Conservation (phyloP, 208 protist genomes). For the Strigomonas culicis region DNA sequence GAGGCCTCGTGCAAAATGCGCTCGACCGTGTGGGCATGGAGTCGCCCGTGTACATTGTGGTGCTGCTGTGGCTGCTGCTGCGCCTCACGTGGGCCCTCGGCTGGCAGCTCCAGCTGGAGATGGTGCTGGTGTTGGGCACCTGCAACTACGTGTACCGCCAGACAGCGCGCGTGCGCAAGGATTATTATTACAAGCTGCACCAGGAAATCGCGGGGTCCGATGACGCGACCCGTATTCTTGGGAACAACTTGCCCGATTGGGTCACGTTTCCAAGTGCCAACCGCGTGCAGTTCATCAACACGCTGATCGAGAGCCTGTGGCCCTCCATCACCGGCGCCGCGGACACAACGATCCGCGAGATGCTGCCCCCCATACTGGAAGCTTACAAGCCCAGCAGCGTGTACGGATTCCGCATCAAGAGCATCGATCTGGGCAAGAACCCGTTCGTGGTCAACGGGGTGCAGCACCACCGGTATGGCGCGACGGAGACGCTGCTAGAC, state of each 20-base stretch:
- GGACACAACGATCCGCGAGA: slow-evolving; percentile 31
- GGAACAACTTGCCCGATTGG: slow-evolving; percentile 65
- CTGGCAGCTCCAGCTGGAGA: slow-evolving; percentile 53
- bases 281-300: slow-evolving; percentile 69
- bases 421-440: slow-evolving; percentile 38
- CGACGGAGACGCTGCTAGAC: slow-evolving; percentile 56
- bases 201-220: slow-evolving; percentile 29
- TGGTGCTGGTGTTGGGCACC: slow-evolving; percentile 37
- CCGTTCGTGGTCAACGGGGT: slow-evolving; percentile 60
- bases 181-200: slow-evolving; percentile 35
- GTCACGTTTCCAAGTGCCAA: slow-evolving; percentile 59
- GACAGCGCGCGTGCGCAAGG: slow-evolving; percentile 18
- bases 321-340: slow-evolving; percentile 48
- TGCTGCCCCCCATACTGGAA: slow-evolving; percentile 45
- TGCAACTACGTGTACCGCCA: slow-evolving; percentile 41
- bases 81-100: slow-evolving; percentile 51
- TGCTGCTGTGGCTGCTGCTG: slow-evolving; percentile 36
- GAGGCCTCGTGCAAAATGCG: slow-evolving; percentile 15
- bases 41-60: slow-evolving; percentile 22
- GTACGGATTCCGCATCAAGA: slow-evolving; percentile 41
- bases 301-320: slow-evolving; percentile 50
- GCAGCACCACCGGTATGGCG: slow-evolving; percentile 51
- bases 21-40: slow-evolving; percentile 18
- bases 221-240: slow-evolving; percentile 41
- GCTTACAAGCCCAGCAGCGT: slow-evolving; percentile 49